Conservation (phyloP, 2,329 filamentous ascomycete species). For the Zymoseptoria tritici region DNA sequence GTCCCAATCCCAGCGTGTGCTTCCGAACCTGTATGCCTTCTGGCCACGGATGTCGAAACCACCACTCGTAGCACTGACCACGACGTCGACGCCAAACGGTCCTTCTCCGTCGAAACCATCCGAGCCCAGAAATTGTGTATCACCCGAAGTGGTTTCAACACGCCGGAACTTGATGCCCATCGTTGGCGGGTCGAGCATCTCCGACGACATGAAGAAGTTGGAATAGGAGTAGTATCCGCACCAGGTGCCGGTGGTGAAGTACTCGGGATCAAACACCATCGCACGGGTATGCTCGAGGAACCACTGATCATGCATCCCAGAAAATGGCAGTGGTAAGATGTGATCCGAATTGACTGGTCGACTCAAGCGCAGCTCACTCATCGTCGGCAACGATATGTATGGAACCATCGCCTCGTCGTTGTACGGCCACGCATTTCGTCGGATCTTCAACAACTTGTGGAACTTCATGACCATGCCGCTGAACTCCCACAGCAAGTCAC, state of each 20-base stretch:
- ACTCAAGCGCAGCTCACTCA: neutral
- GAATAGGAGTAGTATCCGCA: slow-evolving; percentile 8
- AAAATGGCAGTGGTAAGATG: slow-evolving; percentile 3
- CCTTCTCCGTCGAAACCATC: slow-evolving; percentile 7
- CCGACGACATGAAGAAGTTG: slow-evolving; percentile 1
- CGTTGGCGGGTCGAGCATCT: slow-evolving; percentile 8
- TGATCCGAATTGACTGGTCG: neutral
- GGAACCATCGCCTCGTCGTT: slow-evolving; percentile 3
- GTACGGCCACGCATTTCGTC: slow-evolving; percentile 3
- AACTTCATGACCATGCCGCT: slow-evolving; percentile 3
- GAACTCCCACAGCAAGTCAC: slow-evolving; percentile 2
- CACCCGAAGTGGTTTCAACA: neutral
- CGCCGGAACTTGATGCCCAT: slow-evolving; percentile 2
- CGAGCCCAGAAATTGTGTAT: neutral
- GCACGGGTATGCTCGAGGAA: slow-evolving; percentile 1
- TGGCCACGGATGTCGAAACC: slow-evolving; percentile 1
- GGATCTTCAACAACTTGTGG: neutral
- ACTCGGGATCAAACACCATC: neutral
- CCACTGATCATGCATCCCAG: slow-evolving; percentile 4
- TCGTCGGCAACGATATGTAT: slow-evolving; percentile 1
- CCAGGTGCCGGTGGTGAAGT: slow-evolving; percentile 6
- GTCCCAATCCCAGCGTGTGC: slow-evolving; percentile 4
- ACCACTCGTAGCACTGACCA: neutral
- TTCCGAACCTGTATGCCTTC: slow-evolving; percentile 4
- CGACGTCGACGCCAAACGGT: slow-evolving; percentile 2